These are phyloP conservation scores for Jatropha multifida DNA, from an alignment of 441 rosid species.

Conservation along the genomic window DNA sequence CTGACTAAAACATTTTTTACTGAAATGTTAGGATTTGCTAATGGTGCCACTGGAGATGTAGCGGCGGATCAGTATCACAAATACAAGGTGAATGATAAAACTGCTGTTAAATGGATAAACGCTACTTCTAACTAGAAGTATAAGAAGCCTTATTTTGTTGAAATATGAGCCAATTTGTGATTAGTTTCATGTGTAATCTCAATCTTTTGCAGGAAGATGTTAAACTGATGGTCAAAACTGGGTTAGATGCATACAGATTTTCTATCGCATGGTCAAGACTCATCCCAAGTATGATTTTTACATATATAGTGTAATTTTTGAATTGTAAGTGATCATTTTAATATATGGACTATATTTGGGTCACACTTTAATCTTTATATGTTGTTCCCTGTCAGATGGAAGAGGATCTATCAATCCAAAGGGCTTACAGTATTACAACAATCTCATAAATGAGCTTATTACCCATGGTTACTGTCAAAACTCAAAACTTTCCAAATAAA, in stretches of 20 bases:
- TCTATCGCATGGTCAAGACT: constrained; percentile 82
- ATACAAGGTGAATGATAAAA: constrained; percentile 45
- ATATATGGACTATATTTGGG: too few species aligned
- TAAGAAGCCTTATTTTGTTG: too few species aligned
- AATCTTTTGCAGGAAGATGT: constrained; percentile 59
- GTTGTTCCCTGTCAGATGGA: constrained; percentile 49
- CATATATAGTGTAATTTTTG: too few species aligned
- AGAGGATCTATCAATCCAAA: constrained; percentile 61
- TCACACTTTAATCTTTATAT: background rate
- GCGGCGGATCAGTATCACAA: constrained; percentile 72
- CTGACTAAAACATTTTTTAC: too few species aligned
- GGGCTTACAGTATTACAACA: constrained; percentile 61
- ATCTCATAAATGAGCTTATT: constrained; percentile 52
- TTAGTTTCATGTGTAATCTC: background rate
- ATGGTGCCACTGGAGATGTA: constrained; percentile 52
- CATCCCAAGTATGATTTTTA: background rate
- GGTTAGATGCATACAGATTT: constrained; percentile 63
- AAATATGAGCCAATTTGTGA: too few species aligned
- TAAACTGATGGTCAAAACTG: constrained; percentile 52
- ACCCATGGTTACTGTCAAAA: constrained; percentile 35
- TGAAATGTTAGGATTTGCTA: too few species aligned
- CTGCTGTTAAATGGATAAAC: too few species aligned
- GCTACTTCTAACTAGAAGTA: background rate
- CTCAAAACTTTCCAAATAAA: background rate
- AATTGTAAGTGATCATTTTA: too few species aligned